Percentiles rank a stretch among this genome's conserved stretches.
phyloP scores from a whole-genome alignment of 768 basidiomycete genomes.

The Macrocybe gigantea region DNA sequence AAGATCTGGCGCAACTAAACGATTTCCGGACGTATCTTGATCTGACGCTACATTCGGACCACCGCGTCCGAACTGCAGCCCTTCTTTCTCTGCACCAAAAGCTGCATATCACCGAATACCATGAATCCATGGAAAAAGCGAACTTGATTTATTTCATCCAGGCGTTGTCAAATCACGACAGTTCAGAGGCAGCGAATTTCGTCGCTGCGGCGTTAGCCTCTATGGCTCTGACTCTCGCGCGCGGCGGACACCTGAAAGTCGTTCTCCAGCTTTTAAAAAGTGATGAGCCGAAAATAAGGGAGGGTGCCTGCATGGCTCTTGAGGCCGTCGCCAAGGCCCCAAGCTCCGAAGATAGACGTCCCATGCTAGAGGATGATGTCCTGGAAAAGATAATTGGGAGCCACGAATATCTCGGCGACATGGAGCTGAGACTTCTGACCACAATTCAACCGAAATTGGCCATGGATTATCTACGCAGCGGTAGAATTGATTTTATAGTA shows the following conservation, averaged over 20 bases:
- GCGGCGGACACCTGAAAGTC: conserved; percentile 7
- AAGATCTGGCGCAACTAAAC: conserved; percentile 12
- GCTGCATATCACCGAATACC: conserved; percentile 6
- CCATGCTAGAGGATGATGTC: conserved; percentile 9
- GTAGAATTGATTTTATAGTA: conserved; percentile 7
- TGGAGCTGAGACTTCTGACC: conserved; percentile 4
- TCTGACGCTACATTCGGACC: conserved; percentile 9
- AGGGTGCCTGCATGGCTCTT: conserved; percentile 10
- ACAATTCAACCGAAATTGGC: conserved; percentile 10
- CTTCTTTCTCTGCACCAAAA: conserved; percentile 9
- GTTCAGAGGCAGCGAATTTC: conserved; percentile 12
- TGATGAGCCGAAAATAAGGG: conserved; percentile 9
- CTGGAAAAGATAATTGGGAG: conserved; percentile 6
- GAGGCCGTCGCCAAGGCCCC: conserved; percentile 11
- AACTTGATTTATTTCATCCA: conserved; percentile 9
- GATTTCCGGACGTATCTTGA: conserved; percentile 9
- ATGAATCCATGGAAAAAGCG: conserved; percentile 11
- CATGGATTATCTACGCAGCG: conserved; percentile 10
- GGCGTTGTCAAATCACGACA: conserved; percentile 7
- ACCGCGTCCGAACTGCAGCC: conserved; percentile 11
- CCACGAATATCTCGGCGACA: conserved; percentile 1
- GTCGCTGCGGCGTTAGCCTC: conserved; percentile 9
- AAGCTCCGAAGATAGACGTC: conserved; percentile 3
- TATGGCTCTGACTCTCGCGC: conserved; percentile 9
- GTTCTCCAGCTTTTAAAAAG: conserved; percentile 6